Conservation (phyloP, 23 red algal genomes). For the Gracilaria caudata region DNA sequence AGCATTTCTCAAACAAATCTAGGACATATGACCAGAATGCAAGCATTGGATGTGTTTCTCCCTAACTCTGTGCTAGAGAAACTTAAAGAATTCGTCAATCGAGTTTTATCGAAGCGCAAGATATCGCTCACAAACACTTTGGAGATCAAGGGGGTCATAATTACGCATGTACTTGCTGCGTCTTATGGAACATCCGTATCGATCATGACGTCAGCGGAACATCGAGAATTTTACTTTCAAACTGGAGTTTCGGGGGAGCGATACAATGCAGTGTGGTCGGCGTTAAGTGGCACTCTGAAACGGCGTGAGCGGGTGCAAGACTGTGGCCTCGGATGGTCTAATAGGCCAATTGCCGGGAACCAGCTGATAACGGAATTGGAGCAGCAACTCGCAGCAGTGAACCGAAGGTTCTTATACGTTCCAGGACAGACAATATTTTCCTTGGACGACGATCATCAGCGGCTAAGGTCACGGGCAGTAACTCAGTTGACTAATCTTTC, state of each 20-base stretch:
- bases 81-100: neutral
- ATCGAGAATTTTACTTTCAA: constrained; percentile 24
- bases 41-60: constrained; percentile 23
- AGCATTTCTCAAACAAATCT: neutral
- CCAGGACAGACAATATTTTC: neutral
- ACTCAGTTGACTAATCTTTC: constrained; percentile 27
- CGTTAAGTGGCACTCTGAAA: constrained; percentile 1
- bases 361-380: constrained; percentile 32
- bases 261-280: neutral
- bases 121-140: neutral
- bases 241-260: neutral
- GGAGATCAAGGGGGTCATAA: constrained; percentile 5
- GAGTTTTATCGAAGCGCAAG: constrained; percentile 7
- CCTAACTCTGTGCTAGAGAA: neutral
- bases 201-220: constrained; percentile 9
- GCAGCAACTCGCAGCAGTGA: constrained; percentile 1
- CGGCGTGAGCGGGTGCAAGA: neutral
- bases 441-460: constrained; percentile 22
- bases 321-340: neutral
- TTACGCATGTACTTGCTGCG: neutral
- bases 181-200: constrained; percentile 23
- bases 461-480: neutral
- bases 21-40: neutral
- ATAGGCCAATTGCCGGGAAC: neutral
- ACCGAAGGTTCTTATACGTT: constrained; percentile 2